Evolutionary conservation across 1,284 basidiomycete species (phyloP), one percentile per base, ranked within the genome.

Genomic region (Apiotrichum akiyoshidainum): DNA sequence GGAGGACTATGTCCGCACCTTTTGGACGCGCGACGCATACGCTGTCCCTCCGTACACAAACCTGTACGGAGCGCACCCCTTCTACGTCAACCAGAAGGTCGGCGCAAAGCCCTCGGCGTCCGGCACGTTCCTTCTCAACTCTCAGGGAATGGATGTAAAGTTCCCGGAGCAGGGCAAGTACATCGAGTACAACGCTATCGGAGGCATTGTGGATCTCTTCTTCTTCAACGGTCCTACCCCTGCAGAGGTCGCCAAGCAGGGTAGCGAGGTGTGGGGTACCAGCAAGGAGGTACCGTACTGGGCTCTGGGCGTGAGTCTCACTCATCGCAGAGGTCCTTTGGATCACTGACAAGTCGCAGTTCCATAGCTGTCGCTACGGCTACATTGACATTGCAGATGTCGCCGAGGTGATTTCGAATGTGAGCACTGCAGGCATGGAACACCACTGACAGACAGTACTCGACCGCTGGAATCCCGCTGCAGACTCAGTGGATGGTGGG

Each of bases 51-150:
- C 64, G 10, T 61, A 65, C 52, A 67, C 68, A 26, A 71, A 71
- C 57, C 58, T 70, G 22, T 71, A 71, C 55, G 69, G 69, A 22
- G 47, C 65, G 0, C 69, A 71, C 49, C 64, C 68, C 6, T 58
- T 69, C 60, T 71, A 66, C 54, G 50, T 65, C 55, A 55, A 65
- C 61, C 58, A 59, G 31, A 51, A 53, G 22, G 54, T 59, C 11
- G 58, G 54, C 6, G 34, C 44, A 12, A 14, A n/a, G 1, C 33
- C 54, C 5, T 65, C 66, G 2, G 65, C 67, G 33, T 84, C 81
- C 71, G 78, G 85, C 53, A 66, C 78, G 33, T 75, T 54, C 62
- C 54, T 68, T 7, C 60, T 71, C 46, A 73, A 69, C 57, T 67
- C 69, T 16, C 55, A 73, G 44, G 71, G 69, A 13, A 71, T 71